Evolutionary conservation across 2,329 filamentous ascomycete genomes (phyloP).

Genomic region (Colletotrichum incanum): DNA sequence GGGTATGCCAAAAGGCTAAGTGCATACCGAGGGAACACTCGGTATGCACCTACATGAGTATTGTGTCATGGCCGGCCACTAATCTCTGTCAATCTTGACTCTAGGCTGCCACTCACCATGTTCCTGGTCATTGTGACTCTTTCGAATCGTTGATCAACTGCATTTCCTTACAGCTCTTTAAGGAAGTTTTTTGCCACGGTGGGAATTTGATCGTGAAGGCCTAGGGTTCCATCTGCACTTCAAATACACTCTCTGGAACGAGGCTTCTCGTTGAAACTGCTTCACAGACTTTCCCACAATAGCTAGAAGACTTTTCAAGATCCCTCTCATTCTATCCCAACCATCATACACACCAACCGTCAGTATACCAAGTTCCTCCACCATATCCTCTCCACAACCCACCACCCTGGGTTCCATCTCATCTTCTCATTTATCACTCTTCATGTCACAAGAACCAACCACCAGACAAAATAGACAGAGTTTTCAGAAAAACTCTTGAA

Average conservation of each 20-base stretch:
- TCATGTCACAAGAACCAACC: conserved; percentile 31
- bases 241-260: conserved; percentile 3
- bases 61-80: conserved; percentile 15
- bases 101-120: conserved; percentile 10
- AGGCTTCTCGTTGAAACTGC: neutral
- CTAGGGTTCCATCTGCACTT: conserved; percentile 6
- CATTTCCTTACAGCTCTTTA: neutral
- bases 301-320: conserved; percentile 25
- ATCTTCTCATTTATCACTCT: neutral
- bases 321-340: conserved; percentile 6
- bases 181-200: neutral
- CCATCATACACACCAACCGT: conserved; percentile 11
- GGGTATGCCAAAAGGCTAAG: neutral
- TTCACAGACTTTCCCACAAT: conserved; percentile 9
- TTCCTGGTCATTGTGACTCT: conserved; percentile 28
- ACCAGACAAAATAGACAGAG: conserved; percentile 27
- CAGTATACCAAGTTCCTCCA: conserved; percentile 18
- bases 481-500: conserved; percentile 21
- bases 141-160: conserved; percentile 6
- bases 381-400: neutral
- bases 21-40: conserved; percentile 1
- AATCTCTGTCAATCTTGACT: conserved; percentile 3
- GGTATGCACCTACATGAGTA: conserved; percentile 17
- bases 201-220: neutral
- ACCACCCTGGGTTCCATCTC: neutral